Base-by-base conservation (phyloP, 2,329 filamentous ascomycete species). In the Monosporascus sp. region DNA sequence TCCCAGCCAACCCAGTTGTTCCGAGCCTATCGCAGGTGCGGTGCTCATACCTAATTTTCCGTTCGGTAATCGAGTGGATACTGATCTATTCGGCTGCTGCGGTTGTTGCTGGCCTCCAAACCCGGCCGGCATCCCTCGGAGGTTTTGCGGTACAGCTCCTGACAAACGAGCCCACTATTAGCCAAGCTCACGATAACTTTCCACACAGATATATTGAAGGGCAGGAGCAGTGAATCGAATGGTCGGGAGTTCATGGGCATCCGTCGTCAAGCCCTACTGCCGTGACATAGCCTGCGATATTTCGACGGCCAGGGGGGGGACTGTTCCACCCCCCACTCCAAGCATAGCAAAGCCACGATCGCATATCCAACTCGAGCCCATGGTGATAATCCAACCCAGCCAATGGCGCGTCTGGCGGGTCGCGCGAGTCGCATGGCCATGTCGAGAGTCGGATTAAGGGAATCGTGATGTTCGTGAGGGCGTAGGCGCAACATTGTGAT, bases 131-230 rank as follows among this genome's bases (percentile, higher is more conserved):
- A 86, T 78, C 62, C 81, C 80, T 62, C 83, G 80, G 62, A 86
- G 68, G 64, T 80, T 75, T 71, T 84, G 83, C 62, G 81, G 82
- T 73, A 81, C 78, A 65, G 79, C 75, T 71, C 79, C 80, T 83
- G 67, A 52, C 42, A 51, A 62, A 46, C 22, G 24, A 51, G 51
- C 56, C 53, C 52, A 60, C 59, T 53, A 68, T 73, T 68, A 73
- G 71, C 66, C 60, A 61, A 62, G 53, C 57, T 54, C 53, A 57
- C 51, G 37, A 59, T 50, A 27, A 51, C 37, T 49, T 41, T 58
- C 47, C 46, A 54, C 55, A 37, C 31, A 34, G 31, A 34, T 5
- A 34, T 34, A 11, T 14, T 5, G 27, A 11, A 34, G 31, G 31
- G 11, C 31, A 34, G 31, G 31, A 14, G 9, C 31, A 11, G 31